phyloP scores from a whole-genome alignment of 2,329 filamentous ascomycete genomes.

The Cadophora sp. region DNA sequence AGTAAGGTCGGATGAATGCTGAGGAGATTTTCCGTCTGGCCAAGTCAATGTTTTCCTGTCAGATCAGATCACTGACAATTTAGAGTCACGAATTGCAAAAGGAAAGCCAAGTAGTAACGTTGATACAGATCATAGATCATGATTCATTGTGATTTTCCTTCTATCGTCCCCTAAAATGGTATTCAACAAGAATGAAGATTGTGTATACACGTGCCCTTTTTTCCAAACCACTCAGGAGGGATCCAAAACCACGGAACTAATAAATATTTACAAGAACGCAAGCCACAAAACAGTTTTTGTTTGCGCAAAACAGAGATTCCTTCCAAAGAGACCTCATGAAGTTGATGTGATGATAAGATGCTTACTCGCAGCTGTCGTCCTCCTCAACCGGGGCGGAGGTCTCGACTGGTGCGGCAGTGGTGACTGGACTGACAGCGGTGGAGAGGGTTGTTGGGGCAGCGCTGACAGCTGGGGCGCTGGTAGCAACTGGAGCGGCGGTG shows the following conservation, averaged over 20 bases:
- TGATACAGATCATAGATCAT: constrained; percentile 13
- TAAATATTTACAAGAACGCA: constrained; percentile 15
- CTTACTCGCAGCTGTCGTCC: neutral
- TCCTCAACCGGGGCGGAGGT: constrained; percentile 21
- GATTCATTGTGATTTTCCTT: constrained; percentile 6
- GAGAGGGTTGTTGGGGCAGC: constrained; percentile 21
- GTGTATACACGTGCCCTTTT: constrained; percentile 1
- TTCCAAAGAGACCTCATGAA: constrained; percentile 9
- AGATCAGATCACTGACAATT: neutral
- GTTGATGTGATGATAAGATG: neutral
- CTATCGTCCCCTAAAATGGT: constrained; percentile 1
- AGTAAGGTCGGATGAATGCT: neutral
- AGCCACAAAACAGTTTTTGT: constrained; percentile 7
- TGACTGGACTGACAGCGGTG: constrained; percentile 30
- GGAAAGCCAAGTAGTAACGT: neutral
- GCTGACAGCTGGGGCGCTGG: constrained; percentile 20
- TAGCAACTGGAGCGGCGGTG: neutral
- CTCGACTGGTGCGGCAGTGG: constrained; percentile 25
- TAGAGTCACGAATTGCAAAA: neutral
- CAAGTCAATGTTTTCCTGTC: too few species aligned
- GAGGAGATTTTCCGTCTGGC: neutral
- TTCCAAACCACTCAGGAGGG: neutral
- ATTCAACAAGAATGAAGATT: constrained; percentile 11
- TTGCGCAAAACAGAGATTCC: neutral
- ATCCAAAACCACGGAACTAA: neutral